phyloP scores from a whole-genome alignment of 1,284 basidiomycete species.

The Cerrena zonata region DNA sequence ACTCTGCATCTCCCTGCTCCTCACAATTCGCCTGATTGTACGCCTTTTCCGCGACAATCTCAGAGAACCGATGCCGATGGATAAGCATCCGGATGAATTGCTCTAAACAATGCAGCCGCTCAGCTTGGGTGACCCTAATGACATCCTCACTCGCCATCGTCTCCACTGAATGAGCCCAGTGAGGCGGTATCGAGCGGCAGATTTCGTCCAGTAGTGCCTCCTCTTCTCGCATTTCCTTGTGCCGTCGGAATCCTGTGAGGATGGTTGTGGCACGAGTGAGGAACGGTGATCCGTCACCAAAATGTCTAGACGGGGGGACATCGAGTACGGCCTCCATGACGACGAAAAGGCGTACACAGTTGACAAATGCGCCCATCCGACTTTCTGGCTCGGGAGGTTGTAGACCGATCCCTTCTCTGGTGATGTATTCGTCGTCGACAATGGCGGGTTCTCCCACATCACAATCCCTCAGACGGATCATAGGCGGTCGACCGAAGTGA shows the following conservation, averaged over 20 bases:
- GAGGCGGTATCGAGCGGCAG: conserved; percentile 60
- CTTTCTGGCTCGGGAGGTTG: conserved; percentile 68
- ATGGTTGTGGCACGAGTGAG: conserved; percentile 52
- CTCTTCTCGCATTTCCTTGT: conserved; percentile 71
- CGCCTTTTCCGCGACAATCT: conserved; percentile 59
- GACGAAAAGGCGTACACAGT: conserved; percentile 69
- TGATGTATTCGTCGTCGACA: conserved; percentile 85
- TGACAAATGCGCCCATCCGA: conserved; percentile 75
- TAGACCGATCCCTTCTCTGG: conserved; percentile 59
- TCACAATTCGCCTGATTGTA: conserved; percentile 34
- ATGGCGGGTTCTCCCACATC: conserved; percentile 78
- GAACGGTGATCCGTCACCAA: conserved; percentile 53
- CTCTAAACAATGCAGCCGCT: conserved; percentile 77
- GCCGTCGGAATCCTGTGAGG: conserved; percentile 46
- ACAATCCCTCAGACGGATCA: conserved; percentile 80
- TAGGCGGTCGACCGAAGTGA: conserved; percentile 80
- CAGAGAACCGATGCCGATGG: conserved; percentile 69
- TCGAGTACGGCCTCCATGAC: conserved; percentile 78
- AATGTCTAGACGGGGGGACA: conserved; percentile 59
- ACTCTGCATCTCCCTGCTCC: conserved; percentile 59
- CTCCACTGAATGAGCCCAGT: conserved; percentile 76
- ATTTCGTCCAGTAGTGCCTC: conserved; percentile 78
- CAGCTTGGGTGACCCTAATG: conserved; percentile 80
- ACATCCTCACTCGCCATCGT: conserved; percentile 81
- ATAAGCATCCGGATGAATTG: conserved; percentile 80